Evolutionary conservation across 2,329 filamentous ascomycete species (phyloP), one percentile per base, ranked within the genome.

Genomic region (Tolypocladium paradoxum): DNA sequence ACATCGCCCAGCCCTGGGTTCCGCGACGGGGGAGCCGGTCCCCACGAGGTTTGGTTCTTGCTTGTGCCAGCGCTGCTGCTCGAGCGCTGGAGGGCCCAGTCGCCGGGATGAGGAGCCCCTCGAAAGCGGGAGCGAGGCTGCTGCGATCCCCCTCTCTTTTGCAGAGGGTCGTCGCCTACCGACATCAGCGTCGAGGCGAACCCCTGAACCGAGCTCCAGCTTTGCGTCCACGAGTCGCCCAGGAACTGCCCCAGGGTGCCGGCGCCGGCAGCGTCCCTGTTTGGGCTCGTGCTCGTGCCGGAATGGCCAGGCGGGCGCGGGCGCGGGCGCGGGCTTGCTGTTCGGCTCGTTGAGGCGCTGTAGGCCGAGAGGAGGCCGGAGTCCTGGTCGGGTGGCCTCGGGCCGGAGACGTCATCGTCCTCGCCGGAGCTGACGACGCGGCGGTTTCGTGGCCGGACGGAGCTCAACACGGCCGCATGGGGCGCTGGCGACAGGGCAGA

Each of bases 131-230:
- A 33, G 24, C 31, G 50, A 16, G 14, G 34, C 14, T 53, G 40
- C 20, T 35, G 48, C n/a, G 34, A 22, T 4, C 7, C 16, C 18
- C n/a, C 38, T 34, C 14, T 33, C 12, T 24, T 27, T 55, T 31
- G 40, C n/a, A 49, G 57, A 56, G 49, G 49, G 37, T 57, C 61
- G 37, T 62, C 58, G n/a, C 63, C 60, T 12, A 61, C 58, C 5
- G 64, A 62, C n/a, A 71, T 58, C 20, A 70, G 60, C 18, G 75
- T 76, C 2, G 76, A 71, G 6, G 79, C 77, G 50, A 82, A 71
- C 37, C 75, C 77, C 54, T 79, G 76, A 3, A 82, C 73, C 6
- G 78, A 78, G 3, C 74, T 70, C 79, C 79, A 82, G 60, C 73
- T 76, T 34, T 78, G 73, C 2, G 73, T 67, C 71, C 77, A 78